Evolutionary conservation across 2,329 filamentous ascomycete genomes (phyloP).

Genomic region (Claviceps fusiformis): DNA sequence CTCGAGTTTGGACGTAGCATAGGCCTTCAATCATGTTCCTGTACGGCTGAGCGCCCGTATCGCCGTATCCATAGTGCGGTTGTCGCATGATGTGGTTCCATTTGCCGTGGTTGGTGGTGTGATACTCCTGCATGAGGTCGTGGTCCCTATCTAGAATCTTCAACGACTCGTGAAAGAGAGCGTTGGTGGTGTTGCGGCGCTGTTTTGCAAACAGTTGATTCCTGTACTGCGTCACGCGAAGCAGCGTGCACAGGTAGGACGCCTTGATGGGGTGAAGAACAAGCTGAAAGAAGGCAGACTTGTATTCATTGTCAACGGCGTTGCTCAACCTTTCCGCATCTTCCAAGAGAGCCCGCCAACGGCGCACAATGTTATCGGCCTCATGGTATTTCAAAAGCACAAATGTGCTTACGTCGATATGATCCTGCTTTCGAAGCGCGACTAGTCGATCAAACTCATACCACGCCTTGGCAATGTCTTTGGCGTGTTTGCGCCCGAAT

Average conservation of each 20-base stretch:
- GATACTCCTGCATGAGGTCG: slow-evolving; percentile 35
- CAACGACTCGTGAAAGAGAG: slow-evolving; percentile 30
- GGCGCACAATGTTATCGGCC: slow-evolving; percentile 36
- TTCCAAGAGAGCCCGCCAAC: slow-evolving; percentile 36
- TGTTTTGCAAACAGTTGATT: slow-evolving; percentile 43
- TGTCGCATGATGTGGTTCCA: slow-evolving; percentile 43
- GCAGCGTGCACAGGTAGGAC: slow-evolving; percentile 37
- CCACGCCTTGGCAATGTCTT: slow-evolving; percentile 34
- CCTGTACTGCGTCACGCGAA: slow-evolving; percentile 29
- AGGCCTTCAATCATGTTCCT: slow-evolving; percentile 41
- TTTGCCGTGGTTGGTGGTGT: slow-evolving; percentile 36
- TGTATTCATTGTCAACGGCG: slow-evolving; percentile 26
- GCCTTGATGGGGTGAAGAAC: slow-evolving; percentile 47
- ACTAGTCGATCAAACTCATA: slow-evolving; percentile 36
- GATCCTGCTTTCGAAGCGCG: slow-evolving; percentile 45
- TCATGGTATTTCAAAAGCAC: slow-evolving; percentile 47
- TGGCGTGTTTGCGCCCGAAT: slow-evolving; percentile 32
- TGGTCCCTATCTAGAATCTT: slow-evolving; percentile 39
- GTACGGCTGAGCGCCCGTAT: slow-evolving; percentile 22
- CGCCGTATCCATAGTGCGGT: slow-evolving; percentile 30
- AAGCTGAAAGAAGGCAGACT: slow-evolving; percentile 45
- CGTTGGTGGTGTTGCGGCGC: slow-evolving; percentile 42
- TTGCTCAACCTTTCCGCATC: slow-evolving; percentile 32
- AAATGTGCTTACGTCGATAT: slow-evolving; percentile 42
- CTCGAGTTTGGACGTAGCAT: slow-evolving; percentile 36